phyloP scores from a whole-genome alignment of 345 rosid genomes.

The Syzygium jambos region DNA sequence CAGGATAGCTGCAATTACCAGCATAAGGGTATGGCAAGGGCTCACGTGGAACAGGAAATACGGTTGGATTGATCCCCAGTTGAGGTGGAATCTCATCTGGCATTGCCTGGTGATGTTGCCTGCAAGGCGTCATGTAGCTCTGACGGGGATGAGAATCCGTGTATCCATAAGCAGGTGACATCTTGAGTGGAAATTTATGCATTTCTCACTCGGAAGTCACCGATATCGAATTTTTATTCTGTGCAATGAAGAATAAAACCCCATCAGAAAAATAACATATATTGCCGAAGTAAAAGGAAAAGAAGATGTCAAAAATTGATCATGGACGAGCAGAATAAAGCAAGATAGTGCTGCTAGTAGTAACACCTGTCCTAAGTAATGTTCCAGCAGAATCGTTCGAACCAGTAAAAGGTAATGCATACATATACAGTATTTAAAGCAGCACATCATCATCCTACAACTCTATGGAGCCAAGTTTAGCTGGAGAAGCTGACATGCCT shows the following conservation, averaged over 20 bases:
- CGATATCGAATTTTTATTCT: not conserved
- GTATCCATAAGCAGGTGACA: not conserved
- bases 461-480: not conserved
- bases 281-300: not conserved
- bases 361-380: not conserved
- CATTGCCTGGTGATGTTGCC: constrained; percentile 12
- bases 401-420: not conserved
- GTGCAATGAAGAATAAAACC: not conserved
- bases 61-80: constrained; percentile 12
- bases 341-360: not conserved
- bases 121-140: not conserved
- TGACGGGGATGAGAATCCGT: not conserved
- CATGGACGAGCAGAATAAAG: not conserved
- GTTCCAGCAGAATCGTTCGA: not conserved
- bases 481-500: not conserved
- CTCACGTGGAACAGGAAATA: constrained; percentile 6
- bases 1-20: constrained; percentile 9
- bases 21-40: constrained; percentile 17
- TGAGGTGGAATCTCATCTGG: constrained; percentile 22
- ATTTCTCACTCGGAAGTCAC: not conserved
- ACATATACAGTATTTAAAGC: not conserved
- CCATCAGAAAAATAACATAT: not conserved
- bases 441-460: not conserved
- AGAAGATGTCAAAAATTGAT: not conserved
- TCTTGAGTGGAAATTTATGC: not conserved